Percentiles rank a stretch among this genome's conserved stretches.
Conservation (phyloP, 1,284 basidiomycete species). For the Psilocybe mexicana region DNA sequence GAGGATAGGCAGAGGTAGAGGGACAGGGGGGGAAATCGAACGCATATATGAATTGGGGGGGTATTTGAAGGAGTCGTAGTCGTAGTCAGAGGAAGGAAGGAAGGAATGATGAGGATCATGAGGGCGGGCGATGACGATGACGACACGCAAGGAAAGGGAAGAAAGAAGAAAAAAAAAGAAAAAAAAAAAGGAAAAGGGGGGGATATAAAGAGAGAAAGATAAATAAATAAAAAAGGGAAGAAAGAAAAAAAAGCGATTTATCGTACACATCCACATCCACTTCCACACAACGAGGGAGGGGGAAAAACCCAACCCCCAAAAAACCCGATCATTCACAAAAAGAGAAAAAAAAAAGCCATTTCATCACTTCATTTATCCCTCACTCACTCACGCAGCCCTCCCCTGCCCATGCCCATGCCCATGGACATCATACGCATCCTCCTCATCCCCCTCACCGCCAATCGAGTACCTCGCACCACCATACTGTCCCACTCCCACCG, state of each 20-base stretch:
- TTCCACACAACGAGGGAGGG: no score
- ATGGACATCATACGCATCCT: not conserved
- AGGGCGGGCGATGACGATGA: not conserved
- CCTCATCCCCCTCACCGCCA: conserved; percentile 32
- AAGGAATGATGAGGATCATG: not conserved
- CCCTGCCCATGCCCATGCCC: not conserved
- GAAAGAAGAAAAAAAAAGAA: not conserved
- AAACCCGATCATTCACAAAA: not conserved
- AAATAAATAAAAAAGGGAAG: no score
- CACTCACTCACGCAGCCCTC: not conserved
- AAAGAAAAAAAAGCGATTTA: no score
- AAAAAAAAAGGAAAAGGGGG: not conserved
- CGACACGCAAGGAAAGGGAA: not conserved
- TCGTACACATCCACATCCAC: no score
- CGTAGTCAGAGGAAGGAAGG: no score
- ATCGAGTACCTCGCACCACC: conserved; percentile 31
- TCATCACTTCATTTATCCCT: not conserved
- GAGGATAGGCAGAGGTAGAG: not conserved
- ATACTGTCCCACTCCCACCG: conserved; percentile 26
- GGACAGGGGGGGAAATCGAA: not conserved
- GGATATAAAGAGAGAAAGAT: not conserved
- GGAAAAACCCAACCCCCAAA: no score
- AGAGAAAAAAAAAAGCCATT: not conserved
- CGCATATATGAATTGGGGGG: not conserved
- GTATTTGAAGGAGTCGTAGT: not conserved